Conservation (phyloP, 2,329 filamentous ascomycete genomes). For the Berkeleyomyces basicola region DNA sequence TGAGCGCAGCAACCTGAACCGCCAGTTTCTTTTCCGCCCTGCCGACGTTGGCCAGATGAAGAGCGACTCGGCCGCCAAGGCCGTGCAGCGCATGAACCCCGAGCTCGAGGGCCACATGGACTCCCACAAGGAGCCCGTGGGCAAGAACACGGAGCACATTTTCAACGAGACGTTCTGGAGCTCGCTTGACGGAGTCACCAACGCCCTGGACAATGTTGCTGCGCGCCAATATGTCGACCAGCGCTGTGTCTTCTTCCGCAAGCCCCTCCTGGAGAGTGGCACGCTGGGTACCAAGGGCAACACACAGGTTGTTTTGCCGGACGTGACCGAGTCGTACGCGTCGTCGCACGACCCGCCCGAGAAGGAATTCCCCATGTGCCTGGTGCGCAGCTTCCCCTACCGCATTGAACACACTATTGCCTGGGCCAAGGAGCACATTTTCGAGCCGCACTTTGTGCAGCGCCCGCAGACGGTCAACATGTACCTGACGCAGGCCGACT, state of each 20-base stretch:
- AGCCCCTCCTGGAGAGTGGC: constrained; percentile 87
- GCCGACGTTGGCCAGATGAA: constrained; percentile 92
- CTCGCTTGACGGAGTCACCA: constrained; percentile 76
- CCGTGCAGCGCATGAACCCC: constrained; percentile 92
- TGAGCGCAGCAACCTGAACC: constrained; percentile 95
- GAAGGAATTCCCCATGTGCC: constrained; percentile 98
- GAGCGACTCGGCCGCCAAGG: constrained; percentile 81
- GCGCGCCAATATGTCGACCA: constrained; percentile 92
- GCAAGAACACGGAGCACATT: constrained; percentile 77
- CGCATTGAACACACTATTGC: constrained; percentile 97
- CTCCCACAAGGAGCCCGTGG: constrained; percentile 75
- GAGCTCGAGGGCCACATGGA: constrained; percentile 76
- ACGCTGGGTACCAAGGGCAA: constrained; percentile 99
- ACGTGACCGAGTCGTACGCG: constrained; percentile 90
- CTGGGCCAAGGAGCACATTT: constrained; percentile 81
- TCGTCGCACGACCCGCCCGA: constrained; percentile 89
- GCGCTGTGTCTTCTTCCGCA: constrained; percentile 95
- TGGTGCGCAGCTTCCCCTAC: constrained; percentile 91
- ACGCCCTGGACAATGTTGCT: constrained; percentile 93
- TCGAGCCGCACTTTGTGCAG: constrained; percentile 86
- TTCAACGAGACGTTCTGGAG: constrained; percentile 94
- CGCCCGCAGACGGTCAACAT: constrained; percentile 88
- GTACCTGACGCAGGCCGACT: constrained; percentile 82
- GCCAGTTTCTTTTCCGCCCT: constrained; percentile 87
- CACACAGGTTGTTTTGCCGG: constrained; percentile 84